A percentile compares a stretch with the other conserved stretches of the same genome.
phyloP scores from a whole-genome alignment of 768 basidiomycete species.

The Leccinum broughii region DNA sequence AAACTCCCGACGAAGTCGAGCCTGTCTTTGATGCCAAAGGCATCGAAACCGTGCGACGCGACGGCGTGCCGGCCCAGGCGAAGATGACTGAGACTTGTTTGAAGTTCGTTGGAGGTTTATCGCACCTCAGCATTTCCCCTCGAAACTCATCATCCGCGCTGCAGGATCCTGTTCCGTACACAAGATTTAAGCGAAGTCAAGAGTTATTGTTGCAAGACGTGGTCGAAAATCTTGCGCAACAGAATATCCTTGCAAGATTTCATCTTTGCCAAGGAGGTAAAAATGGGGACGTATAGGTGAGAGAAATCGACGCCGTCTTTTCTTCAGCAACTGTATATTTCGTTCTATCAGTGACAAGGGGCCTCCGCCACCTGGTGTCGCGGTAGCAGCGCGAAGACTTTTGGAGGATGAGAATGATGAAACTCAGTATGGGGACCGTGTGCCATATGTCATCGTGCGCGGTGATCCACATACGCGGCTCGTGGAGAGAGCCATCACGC shows the following conservation, averaged over 20 bases:
- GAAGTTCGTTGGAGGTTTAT: slow-evolving; percentile 53
- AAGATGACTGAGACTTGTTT: slow-evolving; percentile 91
- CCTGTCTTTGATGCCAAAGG: slow-evolving; percentile 95
- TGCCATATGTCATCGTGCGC: slow-evolving; percentile 84
- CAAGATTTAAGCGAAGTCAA: slow-evolving; percentile 91
- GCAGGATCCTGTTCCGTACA: slow-evolving; percentile 87
- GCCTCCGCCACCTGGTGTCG: slow-evolving; percentile 89
- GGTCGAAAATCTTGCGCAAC: slow-evolving; percentile 81
- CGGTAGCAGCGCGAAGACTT: slow-evolving; percentile 77
- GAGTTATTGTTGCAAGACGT: slow-evolving; percentile 80
- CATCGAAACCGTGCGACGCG: slow-evolving; percentile 93
- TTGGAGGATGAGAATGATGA: slow-evolving; percentile 78
- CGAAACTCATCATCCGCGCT: not conserved
- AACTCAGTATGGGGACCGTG: slow-evolving; percentile 88
- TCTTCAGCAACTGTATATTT: not conserved
- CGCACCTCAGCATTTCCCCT: too few species aligned
- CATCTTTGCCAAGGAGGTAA: slow-evolving; percentile 92
- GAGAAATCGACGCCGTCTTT: not conserved
- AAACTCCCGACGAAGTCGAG: slow-evolving; percentile 69
- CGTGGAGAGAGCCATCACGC: slow-evolving; percentile 74
- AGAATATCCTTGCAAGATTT: slow-evolving; percentile 89
- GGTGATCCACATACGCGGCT: slow-evolving; percentile 64
- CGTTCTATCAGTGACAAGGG: slow-evolving; percentile 62
- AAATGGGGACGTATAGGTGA: slow-evolving; percentile 90
- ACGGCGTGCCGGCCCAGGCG: slow-evolving; percentile 85